Conservation (phyloP, 106 monocot species). For the Allium cepa region DNA sequence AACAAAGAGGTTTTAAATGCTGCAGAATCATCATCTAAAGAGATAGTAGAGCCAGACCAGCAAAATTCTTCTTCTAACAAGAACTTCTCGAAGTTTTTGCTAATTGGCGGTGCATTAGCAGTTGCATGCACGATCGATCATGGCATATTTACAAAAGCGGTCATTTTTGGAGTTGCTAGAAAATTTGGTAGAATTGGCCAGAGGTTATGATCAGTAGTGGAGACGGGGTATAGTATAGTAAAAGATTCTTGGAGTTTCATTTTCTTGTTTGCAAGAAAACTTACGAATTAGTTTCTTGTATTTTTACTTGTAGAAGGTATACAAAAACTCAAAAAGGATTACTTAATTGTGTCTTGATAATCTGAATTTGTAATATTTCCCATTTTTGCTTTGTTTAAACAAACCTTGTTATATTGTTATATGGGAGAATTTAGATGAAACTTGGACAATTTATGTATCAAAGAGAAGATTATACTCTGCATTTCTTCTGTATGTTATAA, state of each 20-base stretch:
- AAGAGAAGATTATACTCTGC: too few relatives aligned
- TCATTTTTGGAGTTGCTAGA: slow-evolving; percentile 84
- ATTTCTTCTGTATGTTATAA: too few relatives aligned
- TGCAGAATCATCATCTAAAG: slow-evolving; percentile 11
- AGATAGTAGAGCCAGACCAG: slow-evolving; percentile 29
- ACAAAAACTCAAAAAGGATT: neutral
- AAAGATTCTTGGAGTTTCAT: slow-evolving; percentile 3
- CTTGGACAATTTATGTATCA: too few relatives aligned
- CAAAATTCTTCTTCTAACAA: slow-evolving; percentile 21
- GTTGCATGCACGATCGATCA: slow-evolving; percentile 70
- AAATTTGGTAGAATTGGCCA: slow-evolving; percentile 54
- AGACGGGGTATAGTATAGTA: neutral
- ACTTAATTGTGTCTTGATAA: slow-evolving; percentile 2
- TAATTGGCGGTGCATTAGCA: slow-evolving; percentile 67
- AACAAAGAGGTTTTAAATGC: slow-evolving; percentile 22
- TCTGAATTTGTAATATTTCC: slow-evolving; percentile 1
- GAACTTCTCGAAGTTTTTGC: slow-evolving; percentile 38
- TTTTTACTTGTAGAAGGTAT: neutral
- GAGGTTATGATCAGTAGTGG: slow-evolving; percentile 14
- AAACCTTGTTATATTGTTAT: too few relatives aligned
- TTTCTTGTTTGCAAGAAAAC: neutral
- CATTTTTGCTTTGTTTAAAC: neutral
- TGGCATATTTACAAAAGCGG: slow-evolving; percentile 81
- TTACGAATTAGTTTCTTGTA: slow-evolving; percentile 1
- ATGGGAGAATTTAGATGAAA: too few relatives aligned